phyloP scores from a whole-genome alignment of 139 green algal species.

The Medakamo hakoo region DNA sequence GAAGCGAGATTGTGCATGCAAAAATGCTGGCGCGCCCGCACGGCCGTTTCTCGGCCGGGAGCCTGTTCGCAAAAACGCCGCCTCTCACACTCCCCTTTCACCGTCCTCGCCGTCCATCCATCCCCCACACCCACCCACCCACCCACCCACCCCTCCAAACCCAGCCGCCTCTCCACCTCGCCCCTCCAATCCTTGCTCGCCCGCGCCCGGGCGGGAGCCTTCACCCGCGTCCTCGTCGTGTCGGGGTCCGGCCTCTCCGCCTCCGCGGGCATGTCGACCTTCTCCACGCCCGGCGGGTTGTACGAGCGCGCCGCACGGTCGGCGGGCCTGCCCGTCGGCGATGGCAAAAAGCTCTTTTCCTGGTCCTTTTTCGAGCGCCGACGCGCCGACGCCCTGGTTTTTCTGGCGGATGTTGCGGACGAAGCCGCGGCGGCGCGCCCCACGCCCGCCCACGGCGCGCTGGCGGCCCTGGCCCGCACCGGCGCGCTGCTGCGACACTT shows the following conservation, averaged over 20 bases:
- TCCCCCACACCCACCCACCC: too few relatives aligned
- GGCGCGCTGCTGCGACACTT: constrained; percentile 67
- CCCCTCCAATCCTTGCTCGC: background rate
- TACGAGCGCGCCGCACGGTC: constrained; percentile 62
- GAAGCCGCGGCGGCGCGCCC: constrained; percentile 41
- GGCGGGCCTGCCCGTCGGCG: constrained; percentile 47
- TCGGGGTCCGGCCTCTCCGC: constrained; percentile 25
- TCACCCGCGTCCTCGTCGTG: background rate
- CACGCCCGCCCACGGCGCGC: constrained; percentile 27
- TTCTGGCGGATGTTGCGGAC: background rate
- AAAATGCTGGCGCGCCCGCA: too few relatives aligned
- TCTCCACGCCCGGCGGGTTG: constrained; percentile 62
- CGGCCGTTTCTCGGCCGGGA: too few relatives aligned
- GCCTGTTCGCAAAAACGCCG: too few relatives aligned
- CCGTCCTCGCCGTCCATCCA: too few relatives aligned
- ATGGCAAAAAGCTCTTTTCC: constrained; percentile 79
- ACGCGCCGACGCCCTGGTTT: constrained; percentile 15
- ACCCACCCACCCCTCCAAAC: constrained; percentile 49
- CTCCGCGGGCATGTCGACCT: constrained; percentile 72
- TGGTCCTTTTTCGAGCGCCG: constrained; percentile 61
- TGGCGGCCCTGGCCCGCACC: constrained; percentile 25
- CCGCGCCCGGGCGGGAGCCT: too few relatives aligned
- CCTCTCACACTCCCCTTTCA: too few relatives aligned
- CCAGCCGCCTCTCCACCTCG: background rate
- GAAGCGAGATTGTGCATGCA: too few relatives aligned